phyloP scores from a whole-genome alignment of 257 asterid species.

The Petunia secreta region DNA sequence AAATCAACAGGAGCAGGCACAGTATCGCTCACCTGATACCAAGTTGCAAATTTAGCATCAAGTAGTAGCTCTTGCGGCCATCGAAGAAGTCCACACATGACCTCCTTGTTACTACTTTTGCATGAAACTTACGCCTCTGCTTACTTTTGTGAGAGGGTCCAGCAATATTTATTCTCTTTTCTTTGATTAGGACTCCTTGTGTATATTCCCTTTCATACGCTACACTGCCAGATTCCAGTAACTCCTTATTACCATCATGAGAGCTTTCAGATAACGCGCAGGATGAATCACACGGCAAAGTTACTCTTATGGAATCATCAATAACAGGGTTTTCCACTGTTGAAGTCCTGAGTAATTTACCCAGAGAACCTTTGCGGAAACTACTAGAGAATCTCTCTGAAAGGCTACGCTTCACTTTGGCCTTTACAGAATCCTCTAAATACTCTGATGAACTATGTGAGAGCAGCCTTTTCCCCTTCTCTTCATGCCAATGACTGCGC shows the following conservation, averaged over 20 bases:
- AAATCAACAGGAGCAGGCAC: conserved; percentile 15
- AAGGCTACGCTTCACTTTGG: conserved; percentile 54
- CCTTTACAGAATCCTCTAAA: conserved; percentile 42
- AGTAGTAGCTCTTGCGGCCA: conserved; percentile 73
- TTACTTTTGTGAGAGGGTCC: conserved; percentile 57
- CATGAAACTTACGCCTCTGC: conserved; percentile 54
- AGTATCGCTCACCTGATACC: conserved; percentile 76
- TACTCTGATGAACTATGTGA: conserved; percentile 40
- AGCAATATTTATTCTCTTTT: conserved; percentile 54
- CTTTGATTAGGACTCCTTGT: conserved; percentile 95
- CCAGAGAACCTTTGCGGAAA: conserved; percentile 52
- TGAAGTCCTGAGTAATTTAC: conserved; percentile 45
- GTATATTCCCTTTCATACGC: conserved; percentile 94
- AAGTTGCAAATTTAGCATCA: conserved; percentile 92
- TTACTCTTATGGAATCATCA: conserved; percentile 46
- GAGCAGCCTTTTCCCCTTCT: conserved; percentile 46
- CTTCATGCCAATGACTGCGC: conserved; percentile 45
- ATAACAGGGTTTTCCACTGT: conserved; percentile 43
- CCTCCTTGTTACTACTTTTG: conserved; percentile 54
- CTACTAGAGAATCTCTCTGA: conserved; percentile 62
- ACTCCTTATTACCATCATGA: conserved; percentile 56
- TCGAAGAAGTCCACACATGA: conserved; percentile 58
- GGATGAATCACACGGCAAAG: conserved; percentile 47
- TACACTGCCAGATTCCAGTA: conserved; percentile 43
- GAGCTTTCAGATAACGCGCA: conserved; percentile 44